These are phyloP conservation scores for Aspergillus clavatus DNA, from an alignment of 2,329 filamentous ascomycete species.

Conservation along the genomic window DNA sequence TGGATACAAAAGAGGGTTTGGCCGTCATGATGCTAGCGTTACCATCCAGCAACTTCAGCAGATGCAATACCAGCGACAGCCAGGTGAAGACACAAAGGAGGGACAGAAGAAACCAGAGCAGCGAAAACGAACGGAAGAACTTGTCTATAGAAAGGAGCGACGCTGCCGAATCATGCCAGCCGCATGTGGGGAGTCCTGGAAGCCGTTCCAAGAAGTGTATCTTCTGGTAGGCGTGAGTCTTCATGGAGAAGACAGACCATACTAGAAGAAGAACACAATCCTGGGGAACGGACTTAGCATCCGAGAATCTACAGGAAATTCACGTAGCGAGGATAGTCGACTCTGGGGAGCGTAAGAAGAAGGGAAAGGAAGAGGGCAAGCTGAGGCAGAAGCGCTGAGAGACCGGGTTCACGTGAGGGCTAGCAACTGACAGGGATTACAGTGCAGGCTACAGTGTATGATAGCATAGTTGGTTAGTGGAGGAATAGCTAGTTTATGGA, in stretches of 20 bases:
- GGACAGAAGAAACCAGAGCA: conserved; percentile 32
- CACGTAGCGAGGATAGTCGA: conserved; percentile 33
- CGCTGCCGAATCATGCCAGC: conserved; percentile 49
- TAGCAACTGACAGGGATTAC: conserved; percentile 15
- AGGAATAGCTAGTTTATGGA: too few relatives aligned
- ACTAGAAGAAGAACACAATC: conserved; percentile 25
- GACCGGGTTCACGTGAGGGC: conserved; percentile 26
- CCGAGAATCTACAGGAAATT: conserved; percentile 38
- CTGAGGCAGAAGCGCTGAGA: conserved; percentile 6
- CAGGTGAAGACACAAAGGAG: conserved; percentile 43
- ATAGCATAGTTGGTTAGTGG: too few relatives aligned
- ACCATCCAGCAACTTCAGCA: conserved; percentile 20
- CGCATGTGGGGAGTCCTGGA: conserved; percentile 49
- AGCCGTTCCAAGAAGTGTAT: conserved; percentile 42
- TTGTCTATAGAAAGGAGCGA: conserved; percentile 35
- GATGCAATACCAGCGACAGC: conserved; percentile 44
- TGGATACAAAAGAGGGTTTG: conserved; percentile 81
- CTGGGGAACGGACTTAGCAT: conserved; percentile 42
- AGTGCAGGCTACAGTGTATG: too few relatives aligned
- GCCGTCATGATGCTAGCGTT: conserved; percentile 64
- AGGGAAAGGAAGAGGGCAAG: conserved; percentile 19
- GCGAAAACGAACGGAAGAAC: conserved; percentile 40
- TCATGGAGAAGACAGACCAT: conserved; percentile 23
- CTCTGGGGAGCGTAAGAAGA: conserved; percentile 45
- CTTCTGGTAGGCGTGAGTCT: conserved; percentile 25